phyloP scores from a whole-genome alignment of 169 alveolate species.

The Cryptosporidium sp. region DNA sequence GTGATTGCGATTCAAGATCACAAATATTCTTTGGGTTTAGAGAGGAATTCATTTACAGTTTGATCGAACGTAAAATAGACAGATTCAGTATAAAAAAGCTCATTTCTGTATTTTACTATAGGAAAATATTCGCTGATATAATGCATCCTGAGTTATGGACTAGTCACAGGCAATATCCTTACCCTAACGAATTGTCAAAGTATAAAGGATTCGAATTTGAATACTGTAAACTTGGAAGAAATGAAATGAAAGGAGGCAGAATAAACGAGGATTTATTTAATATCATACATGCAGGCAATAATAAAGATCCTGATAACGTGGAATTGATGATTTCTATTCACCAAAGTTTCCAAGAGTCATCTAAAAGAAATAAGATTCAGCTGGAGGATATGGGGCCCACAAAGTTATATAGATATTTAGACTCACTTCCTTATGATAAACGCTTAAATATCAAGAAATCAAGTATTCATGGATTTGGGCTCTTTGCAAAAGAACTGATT shows the following conservation, averaged over 20 bases:
- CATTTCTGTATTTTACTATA: conserved; percentile 7
- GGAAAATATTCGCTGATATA: background rate
- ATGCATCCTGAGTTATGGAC: conserved; percentile 47
- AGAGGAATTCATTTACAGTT: conserved; percentile 24
- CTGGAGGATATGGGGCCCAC: conserved; percentile 79
- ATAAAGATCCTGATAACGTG: conserved; percentile 6
- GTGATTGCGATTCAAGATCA: background rate
- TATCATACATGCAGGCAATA: conserved; percentile 1
- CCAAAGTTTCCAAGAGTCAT: background rate
- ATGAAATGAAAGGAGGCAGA: conserved; percentile 1
- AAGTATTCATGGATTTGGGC: conserved; percentile 93
- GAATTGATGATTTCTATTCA: conserved; percentile 23
- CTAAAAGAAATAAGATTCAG: background rate
- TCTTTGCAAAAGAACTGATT: conserved; percentile 90
- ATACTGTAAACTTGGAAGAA: conserved; percentile 26
- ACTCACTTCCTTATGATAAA: conserved; percentile 82
- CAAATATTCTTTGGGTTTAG: conserved; percentile 55
- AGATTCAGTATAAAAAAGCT: conserved; percentile 4
- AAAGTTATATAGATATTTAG: conserved; percentile 83
- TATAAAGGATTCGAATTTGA: background rate
- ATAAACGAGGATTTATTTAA: conserved; percentile 12
- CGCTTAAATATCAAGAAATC: conserved; percentile 84
- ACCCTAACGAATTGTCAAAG: background rate
- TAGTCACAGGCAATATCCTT: conserved; percentile 28
- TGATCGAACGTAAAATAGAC: background rate